Base-by-base conservation (phyloP, 2,329 filamentous ascomycete species). In the Claviceps citrina region DNA sequence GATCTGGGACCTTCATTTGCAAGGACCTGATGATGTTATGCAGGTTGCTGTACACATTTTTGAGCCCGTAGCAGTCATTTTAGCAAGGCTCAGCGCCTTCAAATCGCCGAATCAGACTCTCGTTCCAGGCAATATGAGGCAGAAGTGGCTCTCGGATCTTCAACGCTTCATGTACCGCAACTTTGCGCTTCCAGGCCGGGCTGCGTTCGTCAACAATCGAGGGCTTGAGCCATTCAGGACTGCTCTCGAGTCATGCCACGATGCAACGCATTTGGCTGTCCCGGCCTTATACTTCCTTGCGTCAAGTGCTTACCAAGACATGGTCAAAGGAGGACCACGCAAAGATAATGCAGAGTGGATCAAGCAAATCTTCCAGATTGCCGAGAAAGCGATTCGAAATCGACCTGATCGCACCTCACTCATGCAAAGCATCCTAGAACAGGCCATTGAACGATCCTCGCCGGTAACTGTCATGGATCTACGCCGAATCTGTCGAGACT, bases 1-100 rank as follows among this genome's bases (percentile, higher is more conserved):
- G 1, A 51, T 75, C 4, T 77, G 72, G 73, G 61, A 67, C 16
- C 57, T 76, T 5, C 72, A 71, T 46, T 56, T 70, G n/a, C 68
- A 70, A 43, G 64, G 60, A 15, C 55, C 55, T 4, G 57, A 60
- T 20, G 72, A 76, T 47, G 58, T 57, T 3, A 44, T 62, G 7
- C 65, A 72, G 30, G 66, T 73, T 20, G 68, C 71, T 2, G 58
- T 54, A 2, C 56, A 66, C 37, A 53, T 74, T 5, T 70, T 70
- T 32, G 49, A 54, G 0, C 54, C 62, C 44, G 41, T 52, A 22
- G 52, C 55, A 24, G 38, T 43, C 25, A 53, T 73, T 22, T 47
- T 73, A 1, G 59, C 57, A 12, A 64, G 58, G 38, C 42, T 72
- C 5, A 58, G 60, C 10, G 52, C 51, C 0, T 49, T 61, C 22